Evolutionary conservation across 352 stramenopile genomes (phyloP).

Genomic region (Phytopythium ostracodes): DNA sequence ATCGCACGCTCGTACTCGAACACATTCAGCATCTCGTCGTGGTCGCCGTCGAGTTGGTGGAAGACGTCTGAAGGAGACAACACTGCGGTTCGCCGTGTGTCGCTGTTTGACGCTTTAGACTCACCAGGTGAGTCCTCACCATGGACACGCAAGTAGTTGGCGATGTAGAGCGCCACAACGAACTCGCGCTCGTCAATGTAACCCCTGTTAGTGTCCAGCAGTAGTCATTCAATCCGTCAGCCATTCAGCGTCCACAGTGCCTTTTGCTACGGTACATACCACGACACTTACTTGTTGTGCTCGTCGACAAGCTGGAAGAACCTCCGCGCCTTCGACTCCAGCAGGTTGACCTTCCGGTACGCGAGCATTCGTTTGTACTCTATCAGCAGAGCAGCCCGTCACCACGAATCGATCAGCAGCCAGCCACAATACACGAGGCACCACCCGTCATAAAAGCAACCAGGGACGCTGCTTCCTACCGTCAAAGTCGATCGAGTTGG

Average conservation of each 20-base stretch:
- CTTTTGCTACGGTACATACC: background rate
- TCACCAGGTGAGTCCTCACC: background rate
- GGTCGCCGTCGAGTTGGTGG: slow-evolving; percentile 53
- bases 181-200: slow-evolving; percentile 77
- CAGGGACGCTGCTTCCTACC: slow-evolving; percentile 22
- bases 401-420: background rate
- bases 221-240: background rate
- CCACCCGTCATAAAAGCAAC: no score
- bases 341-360: slow-evolving; percentile 57
- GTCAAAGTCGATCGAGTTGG: slow-evolving; percentile 73
- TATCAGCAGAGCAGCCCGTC: slow-evolving; percentile 6
- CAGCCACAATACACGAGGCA: background rate
- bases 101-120: background rate
- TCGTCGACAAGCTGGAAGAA: slow-evolving; percentile 73
- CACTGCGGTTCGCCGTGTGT: slow-evolving; percentile 5
- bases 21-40: slow-evolving; percentile 49
- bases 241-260: background rate
- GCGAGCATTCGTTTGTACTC: slow-evolving; percentile 79
- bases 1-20: slow-evolving; percentile 71
- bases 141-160: slow-evolving; percentile 49
- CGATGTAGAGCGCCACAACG: slow-evolving; percentile 69
- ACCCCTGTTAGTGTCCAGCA: slow-evolving; percentile 22
- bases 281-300: slow-evolving; percentile 51
- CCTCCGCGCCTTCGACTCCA: slow-evolving; percentile 63
- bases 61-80: slow-evolving; percentile 59